Conservation (phyloP, 352 stramenopile genomes). For the Vaucheria bursata region DNA sequence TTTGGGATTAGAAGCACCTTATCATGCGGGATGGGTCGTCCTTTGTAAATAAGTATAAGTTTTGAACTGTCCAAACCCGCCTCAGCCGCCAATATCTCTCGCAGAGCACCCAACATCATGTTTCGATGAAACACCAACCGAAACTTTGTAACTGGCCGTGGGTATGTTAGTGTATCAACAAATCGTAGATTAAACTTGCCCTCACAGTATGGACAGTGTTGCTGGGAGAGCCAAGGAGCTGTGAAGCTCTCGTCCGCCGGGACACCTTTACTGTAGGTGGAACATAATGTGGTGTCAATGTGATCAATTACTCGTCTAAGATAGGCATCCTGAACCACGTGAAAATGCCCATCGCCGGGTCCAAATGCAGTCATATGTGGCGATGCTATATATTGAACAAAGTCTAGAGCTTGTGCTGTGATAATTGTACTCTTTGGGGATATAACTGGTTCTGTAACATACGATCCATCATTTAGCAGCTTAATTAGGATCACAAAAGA, state of each 20-base stretch:
- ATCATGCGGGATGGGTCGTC: constrained; percentile 4
- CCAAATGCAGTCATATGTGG: background rate
- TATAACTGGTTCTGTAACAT: constrained; percentile 10
- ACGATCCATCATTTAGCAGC: constrained; percentile 13
- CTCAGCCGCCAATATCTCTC: constrained; percentile 22
- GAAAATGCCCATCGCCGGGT: background rate
- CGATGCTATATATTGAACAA: constrained; percentile 7
- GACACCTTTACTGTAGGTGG: too few species aligned
- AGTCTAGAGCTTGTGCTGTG: background rate
- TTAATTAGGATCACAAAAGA: background rate
- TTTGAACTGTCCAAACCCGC: constrained; percentile 13
- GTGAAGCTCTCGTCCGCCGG: background rate
- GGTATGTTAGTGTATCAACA: constrained; percentile 47
- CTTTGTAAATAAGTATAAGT: constrained; percentile 20
- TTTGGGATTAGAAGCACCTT: background rate
- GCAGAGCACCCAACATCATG: constrained; percentile 15
- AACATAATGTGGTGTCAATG: background rate
- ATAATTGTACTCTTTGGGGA: background rate
- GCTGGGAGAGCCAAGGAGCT: too few species aligned
- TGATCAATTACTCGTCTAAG: background rate
- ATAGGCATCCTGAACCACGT: background rate
- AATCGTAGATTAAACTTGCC: constrained; percentile 38
- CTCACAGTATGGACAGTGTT: constrained; percentile 27
- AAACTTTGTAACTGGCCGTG: constrained; percentile 40
- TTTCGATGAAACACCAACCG: constrained; percentile 14